Percentiles rank a stretch among this genome's conserved stretches.
These are phyloP conservation scores for Aspergillus fischeri DNA, from an alignment of 2,329 filamentous ascomycete species.

Conservation along the genomic window DNA sequence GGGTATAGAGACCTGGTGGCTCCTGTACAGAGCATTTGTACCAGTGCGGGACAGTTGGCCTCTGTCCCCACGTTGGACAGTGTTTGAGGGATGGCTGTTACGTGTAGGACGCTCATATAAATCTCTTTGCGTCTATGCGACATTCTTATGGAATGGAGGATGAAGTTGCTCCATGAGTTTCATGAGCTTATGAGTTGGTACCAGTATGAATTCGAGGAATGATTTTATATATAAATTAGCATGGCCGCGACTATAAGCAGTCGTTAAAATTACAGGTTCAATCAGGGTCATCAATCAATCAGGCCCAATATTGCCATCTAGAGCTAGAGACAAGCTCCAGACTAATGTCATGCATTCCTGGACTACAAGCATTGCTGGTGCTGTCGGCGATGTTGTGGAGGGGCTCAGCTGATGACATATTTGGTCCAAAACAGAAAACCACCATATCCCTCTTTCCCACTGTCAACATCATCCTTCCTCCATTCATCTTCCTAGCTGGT, in stretches of 20 bases:
- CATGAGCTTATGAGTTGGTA: neutral
- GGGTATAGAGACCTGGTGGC: neutral
- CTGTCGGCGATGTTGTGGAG: constrained; percentile 6
- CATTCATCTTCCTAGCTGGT: constrained; percentile 6
- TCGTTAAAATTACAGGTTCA: neutral
- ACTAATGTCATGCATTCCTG: neutral
- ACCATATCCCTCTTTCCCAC: constrained; percentile 2
- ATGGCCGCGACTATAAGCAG: neutral
- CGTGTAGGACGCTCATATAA: neutral
- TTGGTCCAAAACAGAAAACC: constrained; percentile 6
- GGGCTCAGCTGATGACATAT: constrained; percentile 8
- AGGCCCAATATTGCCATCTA: neutral
- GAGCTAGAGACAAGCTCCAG: neutral
- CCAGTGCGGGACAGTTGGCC: neutral
- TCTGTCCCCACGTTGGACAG: neutral
- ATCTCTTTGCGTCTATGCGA: neutral
- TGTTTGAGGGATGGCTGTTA: neutral
- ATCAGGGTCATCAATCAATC: neutral
- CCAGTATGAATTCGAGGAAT: neutral
- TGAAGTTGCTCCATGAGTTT: neutral
- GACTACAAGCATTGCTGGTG: neutral
- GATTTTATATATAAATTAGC: neutral
- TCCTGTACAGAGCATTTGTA: neutral
- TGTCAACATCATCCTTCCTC: constrained; percentile 15
- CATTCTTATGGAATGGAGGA: neutral